phyloP scores from a whole-genome alignment of 164 flowering plant genomes.

The Berberis vulgaris region DNA sequence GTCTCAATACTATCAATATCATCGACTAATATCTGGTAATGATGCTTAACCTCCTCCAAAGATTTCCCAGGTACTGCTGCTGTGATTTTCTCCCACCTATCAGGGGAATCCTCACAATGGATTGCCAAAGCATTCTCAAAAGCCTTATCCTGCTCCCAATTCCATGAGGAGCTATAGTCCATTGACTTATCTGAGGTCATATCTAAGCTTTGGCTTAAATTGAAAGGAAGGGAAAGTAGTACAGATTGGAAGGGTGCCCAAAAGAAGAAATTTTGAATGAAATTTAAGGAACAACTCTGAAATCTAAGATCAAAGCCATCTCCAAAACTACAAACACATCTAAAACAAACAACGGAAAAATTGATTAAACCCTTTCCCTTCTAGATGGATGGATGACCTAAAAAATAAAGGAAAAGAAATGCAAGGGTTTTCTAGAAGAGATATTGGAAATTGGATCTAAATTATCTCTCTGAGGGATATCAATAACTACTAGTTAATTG shows the following conservation, averaged over 20 bases:
- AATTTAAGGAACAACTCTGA: conserved; percentile 9
- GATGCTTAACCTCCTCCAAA: conserved; percentile 59
- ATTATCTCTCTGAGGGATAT: too few relatives aligned
- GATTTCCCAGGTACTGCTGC: conserved; percentile 72
- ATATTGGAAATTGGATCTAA: too few relatives aligned
- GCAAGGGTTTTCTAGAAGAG: too few relatives aligned
- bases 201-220: conserved; percentile 28
- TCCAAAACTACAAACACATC: conserved; percentile 2
- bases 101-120: conserved; percentile 50
- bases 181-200: conserved; percentile 56
- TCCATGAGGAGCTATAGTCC: conserved; percentile 50
- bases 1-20: conserved; percentile 69
- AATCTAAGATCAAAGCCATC: conserved; percentile 12
- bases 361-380: background rate
- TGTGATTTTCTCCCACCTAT: conserved; percentile 88
- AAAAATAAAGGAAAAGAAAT: background rate
- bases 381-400: background rate
- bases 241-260: background rate
- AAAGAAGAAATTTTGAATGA: conserved; percentile 2
- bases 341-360: background rate
- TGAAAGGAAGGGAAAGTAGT: conserved; percentile 2
- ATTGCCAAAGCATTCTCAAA: conserved; percentile 79
- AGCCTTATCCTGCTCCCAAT: conserved; percentile 73
- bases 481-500: background rate
- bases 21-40: conserved; percentile 69